Base-by-base conservation (phyloP, 1,284 basidiomycete genomes). In the Naganishia albida region DNA sequence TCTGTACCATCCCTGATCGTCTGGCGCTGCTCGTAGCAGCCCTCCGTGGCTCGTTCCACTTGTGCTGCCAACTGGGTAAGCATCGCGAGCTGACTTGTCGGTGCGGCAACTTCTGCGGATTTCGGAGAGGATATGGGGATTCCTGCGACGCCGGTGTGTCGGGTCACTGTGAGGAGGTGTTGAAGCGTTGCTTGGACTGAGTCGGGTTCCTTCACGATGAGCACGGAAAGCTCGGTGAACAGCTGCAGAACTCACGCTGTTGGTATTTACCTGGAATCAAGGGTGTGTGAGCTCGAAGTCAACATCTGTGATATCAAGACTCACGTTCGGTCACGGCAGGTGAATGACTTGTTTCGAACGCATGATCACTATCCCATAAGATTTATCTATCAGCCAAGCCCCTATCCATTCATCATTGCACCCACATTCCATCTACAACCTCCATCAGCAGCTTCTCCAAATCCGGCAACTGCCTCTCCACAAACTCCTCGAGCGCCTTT, bases 401-500 rank as follows among this genome's bases (percentile, higher is more conserved):
- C 18, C 10, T 52, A n/a, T 25, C 3, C 18, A 2, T n/a, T 40
- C 54, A 3, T 8, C 10, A 6, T 8, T 20, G 12, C 3, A 52
- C 60, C 23, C 13, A 63, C 60, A 63, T 63, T 42, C 60, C 60
- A 38, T 20, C 38, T 2, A 63, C 18, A 7, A 63, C 50, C 49
- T 63, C 49, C 20, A 15, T 39, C 39, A 52, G 53, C 12, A 53
- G 40, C 26, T 8, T 20, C 20, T 63, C 60, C 25, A 63, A 53
- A 20, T 63, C 42, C 34, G 26, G 50, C 51, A 63, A 38, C 38
- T 63, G 49, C 40, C 51, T 43, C 12, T 50, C 50, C 40, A 30
- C 40, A 52, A 63, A 53, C 10, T 63, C 60, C 23, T 63, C 60
- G 10, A 63, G 40, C 18, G 60, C 51, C 50, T 63, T 52, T 43